Conservation (phyloP, 305 asterid genomes). For the Fraxinus sp. region DNA sequence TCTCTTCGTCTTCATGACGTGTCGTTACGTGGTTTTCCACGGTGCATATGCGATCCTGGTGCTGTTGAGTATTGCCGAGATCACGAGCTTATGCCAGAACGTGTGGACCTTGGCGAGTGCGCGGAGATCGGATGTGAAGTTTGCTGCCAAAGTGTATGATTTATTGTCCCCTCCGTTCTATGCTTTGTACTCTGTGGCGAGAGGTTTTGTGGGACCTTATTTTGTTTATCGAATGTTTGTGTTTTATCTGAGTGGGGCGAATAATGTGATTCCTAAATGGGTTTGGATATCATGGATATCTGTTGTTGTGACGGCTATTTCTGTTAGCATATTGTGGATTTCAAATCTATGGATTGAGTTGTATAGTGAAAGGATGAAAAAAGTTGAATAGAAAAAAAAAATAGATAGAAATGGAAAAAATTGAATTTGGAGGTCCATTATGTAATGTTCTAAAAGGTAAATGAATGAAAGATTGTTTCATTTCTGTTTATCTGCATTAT, state of each 20-base stretch:
- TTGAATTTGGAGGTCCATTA: constrained; percentile 12
- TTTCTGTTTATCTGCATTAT: constrained; percentile 17
- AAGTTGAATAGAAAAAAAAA: constrained; percentile 37
- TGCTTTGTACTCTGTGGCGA: constrained; percentile 64
- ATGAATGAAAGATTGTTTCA: constrained; percentile 24
- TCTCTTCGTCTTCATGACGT: constrained; percentile 84
- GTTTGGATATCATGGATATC: constrained; percentile 80
- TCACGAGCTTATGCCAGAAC: constrained; percentile 87
- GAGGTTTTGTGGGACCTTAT: constrained; percentile 74
- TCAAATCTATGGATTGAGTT: constrained; percentile 68
- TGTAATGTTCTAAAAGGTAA: constrained; percentile 15
- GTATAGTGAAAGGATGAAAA: constrained; percentile 48
- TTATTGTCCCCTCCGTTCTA: constrained; percentile 82
- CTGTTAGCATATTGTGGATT: constrained; percentile 83
- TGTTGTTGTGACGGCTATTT: constrained; percentile 66
- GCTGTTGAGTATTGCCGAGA: constrained; percentile 75
- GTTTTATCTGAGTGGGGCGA: constrained; percentile 62
- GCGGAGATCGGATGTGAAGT: constrained; percentile 50
- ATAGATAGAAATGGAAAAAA: constrained; percentile 30
- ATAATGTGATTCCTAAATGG: constrained; percentile 75
- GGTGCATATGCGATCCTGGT: constrained; percentile 79
- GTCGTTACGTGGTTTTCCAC: constrained; percentile 72
- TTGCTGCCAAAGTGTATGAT: constrained; percentile 60
- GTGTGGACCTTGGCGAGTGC: constrained; percentile 80
- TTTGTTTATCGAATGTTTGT: constrained; percentile 64